Evolutionary conservation across 1,284 basidiomycete genomes (phyloP), one percentile per base, ranked within the genome.

Genomic region (Wolfiporia cocos): DNA sequence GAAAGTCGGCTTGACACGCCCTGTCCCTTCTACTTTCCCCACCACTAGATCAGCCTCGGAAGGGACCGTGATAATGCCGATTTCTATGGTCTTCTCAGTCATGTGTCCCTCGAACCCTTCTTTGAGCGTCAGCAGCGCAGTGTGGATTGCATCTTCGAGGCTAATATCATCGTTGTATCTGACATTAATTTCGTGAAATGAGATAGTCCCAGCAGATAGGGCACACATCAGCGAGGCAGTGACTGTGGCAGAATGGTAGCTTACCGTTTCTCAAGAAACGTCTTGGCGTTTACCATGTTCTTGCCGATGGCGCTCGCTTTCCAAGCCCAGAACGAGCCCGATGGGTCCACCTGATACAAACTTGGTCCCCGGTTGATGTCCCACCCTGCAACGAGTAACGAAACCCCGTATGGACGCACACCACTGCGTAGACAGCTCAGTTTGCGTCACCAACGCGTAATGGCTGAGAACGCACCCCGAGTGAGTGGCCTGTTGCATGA

Each of bases 131-230:
- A 99, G 70, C 30, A 99, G 78, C n/a, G 96, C 95, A 6, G 96
- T 99, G 67, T 99, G 96, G 55, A 99, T 99, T 18, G 96, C 96
- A 63, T 99, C 96, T 67, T 99, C 96, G 44, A 99, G 71, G 52
- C 93, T 96, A 58, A 99, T 95, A 58, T 99, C 96, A 68, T 99
- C 95, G 69, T 97, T 97, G 71, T 99, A 99, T 58, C 93, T 95
- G n/a, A 63, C 39, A 52, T 49, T 48, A 44, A 17, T 17, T 39
- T 58, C 32, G 33, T 44, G 20, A 34, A n/a, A n/a, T n/a, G n/a
- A n/a, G 28, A 29, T n/a, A n/a, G 10, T 9, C 28, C 28, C 28
- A 9, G 28, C 28, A n/a, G 10, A 29, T 9, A 9, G 18, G 23
- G 14, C 32, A 26, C 28, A 19, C 20, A 17, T 40, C 18, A 39